Conservation (phyloP, 306 rosid genomes). For the Lablab purpureus region DNA sequence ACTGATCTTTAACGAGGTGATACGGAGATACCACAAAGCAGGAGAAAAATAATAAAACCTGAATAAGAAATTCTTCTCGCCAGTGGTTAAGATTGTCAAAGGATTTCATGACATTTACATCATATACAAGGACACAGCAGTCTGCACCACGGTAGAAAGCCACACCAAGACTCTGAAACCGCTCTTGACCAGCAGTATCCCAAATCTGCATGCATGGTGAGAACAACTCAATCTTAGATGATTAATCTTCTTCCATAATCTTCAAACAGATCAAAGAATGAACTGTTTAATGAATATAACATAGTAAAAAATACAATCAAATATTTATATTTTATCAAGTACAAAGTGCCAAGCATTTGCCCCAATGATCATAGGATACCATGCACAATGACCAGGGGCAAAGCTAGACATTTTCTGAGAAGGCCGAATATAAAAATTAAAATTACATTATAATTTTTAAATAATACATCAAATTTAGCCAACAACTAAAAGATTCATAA, state of each 20-base stretch:
- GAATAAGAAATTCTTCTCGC: conserved; percentile 99
- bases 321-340: conserved; percentile 4
- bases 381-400: neutral
- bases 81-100: conserved; percentile 97
- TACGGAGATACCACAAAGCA: neutral
- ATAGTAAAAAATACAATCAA: neutral
- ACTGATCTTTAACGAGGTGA: conserved; percentile 6
- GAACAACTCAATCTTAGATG: conserved; percentile 37
- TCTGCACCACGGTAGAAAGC: conserved; percentile 99
- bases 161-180: conserved; percentile 99
- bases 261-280: conserved; percentile 35
- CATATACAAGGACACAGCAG: conserved; percentile 98
- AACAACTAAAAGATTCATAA: too few species aligned
- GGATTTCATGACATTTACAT: conserved; percentile 96
- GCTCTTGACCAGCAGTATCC: conserved; percentile 99
- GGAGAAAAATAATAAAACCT: conserved; percentile 57
- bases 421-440: too few species aligned
- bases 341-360: conserved; percentile 4
- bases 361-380: conserved; percentile 5
- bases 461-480: too few species aligned
- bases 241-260: conserved; percentile 34
- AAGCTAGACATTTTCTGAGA: neutral
- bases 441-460: too few species aligned
- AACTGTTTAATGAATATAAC: conserved; percentile 1
- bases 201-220: conserved; percentile 64